Evolutionary conservation across 179 eudicot species (phyloP), one percentile per base, ranked within the genome.

Genomic region (Silene vulgaris): DNA sequence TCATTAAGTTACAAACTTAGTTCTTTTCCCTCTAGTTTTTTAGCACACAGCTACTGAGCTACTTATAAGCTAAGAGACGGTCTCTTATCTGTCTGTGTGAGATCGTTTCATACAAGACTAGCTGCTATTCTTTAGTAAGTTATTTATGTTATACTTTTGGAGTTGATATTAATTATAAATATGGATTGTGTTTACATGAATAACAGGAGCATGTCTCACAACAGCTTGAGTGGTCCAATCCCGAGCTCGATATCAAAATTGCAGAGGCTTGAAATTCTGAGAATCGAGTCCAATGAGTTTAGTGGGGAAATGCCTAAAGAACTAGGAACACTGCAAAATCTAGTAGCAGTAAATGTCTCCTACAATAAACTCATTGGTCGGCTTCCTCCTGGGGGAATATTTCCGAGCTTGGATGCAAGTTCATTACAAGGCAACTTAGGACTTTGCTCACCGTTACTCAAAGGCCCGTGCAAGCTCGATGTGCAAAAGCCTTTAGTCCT

Each of bases 401-500:
- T 95, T 63, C 92, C 83, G 61, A 89, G 83, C 81, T 79, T 96
- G 62, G 97, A 96, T 60, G 86, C 77, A 62, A 89, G 88, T 72
- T 84, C 97, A 35, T 69, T 96, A 56, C 85, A 87, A 83, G 98
- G 98, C 5, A 96, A 96, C 84, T 26, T 81, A 20, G 99, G 99
- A 16, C 82, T 96, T 69, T 93, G 98, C 78, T 91, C 99, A 2
- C 99, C 98, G 28, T 79, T 93, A 60, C 68, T 93, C 45, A 93
- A 89, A 77, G 98, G 97, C 57, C 97, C 98, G 5, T 96, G 99
- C 76, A 90, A 81, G 67, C 76, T 93, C 79, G 77, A 93, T 74
- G 92, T 91, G 40, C 97, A 91, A 70, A 96, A 96, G 91, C 99
- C 99, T 57, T 78, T 96, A 73, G 96, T 93, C 63, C 88, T 96